phyloP scores from a whole-genome alignment of 257 asterid genomes.

The Prunella vulgaris region DNA sequence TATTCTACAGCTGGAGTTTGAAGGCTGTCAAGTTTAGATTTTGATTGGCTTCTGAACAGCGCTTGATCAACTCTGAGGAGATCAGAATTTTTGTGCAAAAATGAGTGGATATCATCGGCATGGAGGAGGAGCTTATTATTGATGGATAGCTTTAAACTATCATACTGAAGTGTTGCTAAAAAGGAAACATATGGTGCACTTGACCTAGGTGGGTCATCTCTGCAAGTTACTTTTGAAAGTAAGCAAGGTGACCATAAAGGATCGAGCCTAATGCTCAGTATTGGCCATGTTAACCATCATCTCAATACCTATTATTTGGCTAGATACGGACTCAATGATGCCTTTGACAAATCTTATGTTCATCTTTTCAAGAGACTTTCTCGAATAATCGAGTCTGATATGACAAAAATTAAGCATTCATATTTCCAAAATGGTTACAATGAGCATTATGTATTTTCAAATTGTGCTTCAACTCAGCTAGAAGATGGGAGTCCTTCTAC shows the following conservation, averaged over 20 bases:
- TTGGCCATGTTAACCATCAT: conserved; percentile 76
- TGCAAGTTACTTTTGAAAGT: too few species aligned
- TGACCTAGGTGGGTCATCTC: too few species aligned
- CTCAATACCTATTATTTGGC: conserved; percentile 82
- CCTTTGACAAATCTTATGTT: conserved; percentile 87
- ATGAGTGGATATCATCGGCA: conserved; percentile 84
- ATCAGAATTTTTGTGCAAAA: conserved; percentile 74
- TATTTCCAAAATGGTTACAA: too few species aligned
- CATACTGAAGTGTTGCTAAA: too few species aligned
- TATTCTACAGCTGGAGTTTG: conserved; percentile 98
- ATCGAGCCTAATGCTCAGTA: conserved; percentile 64
- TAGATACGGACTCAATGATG: conserved; percentile 95
- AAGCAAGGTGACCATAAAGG: conserved; percentile 38
- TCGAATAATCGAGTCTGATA: conserved; percentile 46
- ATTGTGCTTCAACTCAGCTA: conserved; percentile 46
- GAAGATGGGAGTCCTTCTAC: conserved; percentile 48
- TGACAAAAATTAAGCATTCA: conserved; percentile 64
- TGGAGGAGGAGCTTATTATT: too few species aligned
- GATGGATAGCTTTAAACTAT: too few species aligned
- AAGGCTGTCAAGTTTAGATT: conserved; percentile 75
- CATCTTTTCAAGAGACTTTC: conserved; percentile 62
- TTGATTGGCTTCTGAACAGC: conserved; percentile 90
- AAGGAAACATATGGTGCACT: too few species aligned
- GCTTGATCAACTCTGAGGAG: conserved; percentile 73
- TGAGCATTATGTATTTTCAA: conserved; percentile 59